Evolutionary conservation across 2,329 filamentous ascomycete species (phyloP), one percentile per base, ranked within the genome.

Genomic region (Alternaria dauci): DNA sequence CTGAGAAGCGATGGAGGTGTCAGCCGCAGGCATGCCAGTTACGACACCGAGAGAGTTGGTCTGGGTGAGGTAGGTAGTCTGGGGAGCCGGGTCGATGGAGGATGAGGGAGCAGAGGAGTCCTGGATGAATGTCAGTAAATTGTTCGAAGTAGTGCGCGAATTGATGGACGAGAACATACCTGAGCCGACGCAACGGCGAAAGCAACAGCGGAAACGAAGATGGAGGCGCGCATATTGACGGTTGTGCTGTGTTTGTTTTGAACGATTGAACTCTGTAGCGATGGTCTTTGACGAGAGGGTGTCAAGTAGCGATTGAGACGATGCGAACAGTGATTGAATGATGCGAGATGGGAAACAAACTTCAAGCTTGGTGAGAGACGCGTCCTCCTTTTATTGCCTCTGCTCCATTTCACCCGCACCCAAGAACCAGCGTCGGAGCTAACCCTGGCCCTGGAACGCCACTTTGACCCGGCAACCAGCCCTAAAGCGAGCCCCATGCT

Each of bases 1-100:
- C 65, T 73, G 67, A 43, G 52, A 56, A 47, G 71, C 68, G 46
- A 69, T 66, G 11, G 52, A 55, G 34, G 73, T 77, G 18, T 59
- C 70, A 28, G 64, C 59, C 12, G 72, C 65, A 41, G 51, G 54
- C 63, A 66, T 61, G 63, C 74, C 75, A 28, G 76, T 78, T 5
- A 77, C 67, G 12, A 78, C 75, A 51, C 75, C 75, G 28, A 70
- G 69, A 26, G 75, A 77, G 70, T 77, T 70, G 62, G 76, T 76
- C 70, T 71, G 58, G 44, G 56, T 55, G 55, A 76, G 67, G 66
- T 62, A 73, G 18, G 53, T 52, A 55, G 74, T 77, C 68, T 75
- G 71, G 42, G 72, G 71, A 67, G 59, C 67, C 47, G 69, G 61
- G 59, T 75, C 71, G 62, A 58, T 54, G 36, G 69, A 67, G 52